Evolutionary conservation across 345 rosid species (phyloP).

Genomic region (Geranium brycei): DNA sequence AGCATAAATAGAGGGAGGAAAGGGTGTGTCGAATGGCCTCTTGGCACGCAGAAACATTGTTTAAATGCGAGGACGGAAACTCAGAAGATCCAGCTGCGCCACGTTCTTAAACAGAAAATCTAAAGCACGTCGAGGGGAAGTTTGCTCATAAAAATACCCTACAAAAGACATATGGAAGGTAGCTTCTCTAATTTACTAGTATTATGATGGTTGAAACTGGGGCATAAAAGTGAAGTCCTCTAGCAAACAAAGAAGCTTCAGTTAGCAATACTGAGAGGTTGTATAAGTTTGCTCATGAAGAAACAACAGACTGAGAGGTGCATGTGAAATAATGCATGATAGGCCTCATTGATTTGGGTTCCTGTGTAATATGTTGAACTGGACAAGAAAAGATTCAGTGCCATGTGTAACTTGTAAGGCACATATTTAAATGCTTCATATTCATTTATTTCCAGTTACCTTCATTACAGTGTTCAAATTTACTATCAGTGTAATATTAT

Average conservation of each 20-base stretch:
- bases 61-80: slow-evolving; percentile 77
- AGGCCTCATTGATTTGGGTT: background rate
- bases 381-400: background rate
- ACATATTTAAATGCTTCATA: background rate
- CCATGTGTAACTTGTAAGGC: background rate
- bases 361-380: background rate
- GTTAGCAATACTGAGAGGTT: no score
- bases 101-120: slow-evolving; percentile 83
- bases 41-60: slow-evolving; percentile 60
- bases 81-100: slow-evolving; percentile 74
- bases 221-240: no score
- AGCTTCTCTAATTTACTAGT: no score
- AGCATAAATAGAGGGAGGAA: slow-evolving; percentile 50
- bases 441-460: background rate
- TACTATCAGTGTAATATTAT: no score
- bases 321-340: no score
- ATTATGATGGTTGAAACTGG: no score
- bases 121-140: slow-evolving; percentile 12
- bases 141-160: no score
- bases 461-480: background rate
- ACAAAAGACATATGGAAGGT: no score
- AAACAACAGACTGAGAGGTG: no score
- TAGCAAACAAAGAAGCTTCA: no score
- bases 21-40: slow-evolving; percentile 85
- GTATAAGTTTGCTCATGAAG: no score